A percentile compares a stretch with the other conserved stretches of the same genome.
Conservation (phyloP, 208 protist genomes). For the Trypanosoma congolense region DNA sequence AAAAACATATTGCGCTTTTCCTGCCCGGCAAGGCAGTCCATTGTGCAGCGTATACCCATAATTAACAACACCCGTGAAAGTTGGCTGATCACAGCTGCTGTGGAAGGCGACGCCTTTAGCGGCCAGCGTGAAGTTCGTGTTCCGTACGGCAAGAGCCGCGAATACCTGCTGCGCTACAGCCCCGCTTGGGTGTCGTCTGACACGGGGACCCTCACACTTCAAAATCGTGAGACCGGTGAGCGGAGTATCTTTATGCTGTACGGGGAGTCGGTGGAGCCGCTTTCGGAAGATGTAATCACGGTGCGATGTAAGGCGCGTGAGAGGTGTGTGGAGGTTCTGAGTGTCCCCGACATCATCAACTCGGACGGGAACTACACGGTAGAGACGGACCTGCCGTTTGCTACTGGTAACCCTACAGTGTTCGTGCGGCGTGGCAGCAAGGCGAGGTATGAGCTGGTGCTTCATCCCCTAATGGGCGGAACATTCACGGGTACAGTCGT, state of each 20-base stretch:
- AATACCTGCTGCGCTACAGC: constrained; percentile 86
- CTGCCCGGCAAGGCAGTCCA: constrained; percentile 80
- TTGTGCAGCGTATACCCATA: constrained; percentile 89
- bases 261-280: constrained; percentile 81
- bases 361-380: constrained; percentile 68
- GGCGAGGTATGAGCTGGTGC: constrained; percentile 68
- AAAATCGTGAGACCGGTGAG: constrained; percentile 83
- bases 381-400: constrained; percentile 85
- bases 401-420: constrained; percentile 55
- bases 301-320: constrained; percentile 84
- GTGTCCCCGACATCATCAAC: constrained; percentile 69
- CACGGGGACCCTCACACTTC: constrained; percentile 68
- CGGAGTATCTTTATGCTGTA: constrained; percentile 80
- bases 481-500: constrained; percentile 78
- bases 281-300: constrained; percentile 79
- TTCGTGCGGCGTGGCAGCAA: constrained; percentile 44
- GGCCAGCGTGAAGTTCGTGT: constrained; percentile 81
- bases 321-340: constrained; percentile 39
- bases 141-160: constrained; percentile 44
- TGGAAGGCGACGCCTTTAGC: constrained; percentile 79
- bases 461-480: constrained; percentile 78
- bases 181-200: constrained; percentile 72
- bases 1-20: constrained; percentile 78
- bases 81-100: constrained; percentile 79
- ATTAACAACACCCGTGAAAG: constrained; percentile 70